Evolutionary conservation across 139 green algal genomes (phyloP).

Genomic region (Parachlorella kessleri): DNA sequence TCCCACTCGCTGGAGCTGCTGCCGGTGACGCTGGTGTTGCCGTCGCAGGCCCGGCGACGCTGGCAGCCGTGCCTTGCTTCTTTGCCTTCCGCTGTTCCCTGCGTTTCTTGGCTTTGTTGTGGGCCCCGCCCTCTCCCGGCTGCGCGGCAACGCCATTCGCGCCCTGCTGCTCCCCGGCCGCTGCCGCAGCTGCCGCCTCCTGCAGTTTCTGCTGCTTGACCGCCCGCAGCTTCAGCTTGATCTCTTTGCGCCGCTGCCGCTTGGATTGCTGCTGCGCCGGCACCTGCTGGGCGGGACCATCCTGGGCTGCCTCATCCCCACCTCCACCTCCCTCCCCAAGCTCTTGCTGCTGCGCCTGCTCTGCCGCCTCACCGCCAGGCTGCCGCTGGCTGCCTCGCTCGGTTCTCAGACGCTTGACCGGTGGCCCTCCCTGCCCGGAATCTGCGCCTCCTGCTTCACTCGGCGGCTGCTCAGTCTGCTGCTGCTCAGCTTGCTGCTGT

Average conservation of each 20-base stretch:
- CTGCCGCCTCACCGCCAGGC: neutral
- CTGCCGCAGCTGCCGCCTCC: neutral
- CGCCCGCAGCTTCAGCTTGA: constrained; percentile 30
- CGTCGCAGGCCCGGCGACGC: constrained; percentile 7
- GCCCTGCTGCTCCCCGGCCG: neutral
- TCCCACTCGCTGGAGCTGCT: constrained; percentile 3
- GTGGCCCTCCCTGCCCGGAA: neutral
- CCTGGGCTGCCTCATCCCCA: neutral
- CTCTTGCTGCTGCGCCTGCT: constrained; percentile 3
- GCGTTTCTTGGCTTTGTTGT: constrained; percentile 12
- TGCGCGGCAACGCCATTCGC: neutral
- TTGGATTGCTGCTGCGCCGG: constrained; percentile 29
- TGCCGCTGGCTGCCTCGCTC: constrained; percentile 15
- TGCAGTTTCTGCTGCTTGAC: constrained; percentile 17
- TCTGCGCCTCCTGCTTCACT: too few species aligned
- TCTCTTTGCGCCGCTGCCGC: constrained; percentile 30
- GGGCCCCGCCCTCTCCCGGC: neutral
- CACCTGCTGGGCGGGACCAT: too few species aligned
- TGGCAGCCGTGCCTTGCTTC: neutral
- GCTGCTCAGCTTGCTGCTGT: neutral
- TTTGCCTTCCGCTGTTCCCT: constrained; percentile 11
- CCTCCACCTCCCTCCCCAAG: neutral
- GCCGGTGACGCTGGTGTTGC: constrained; percentile 9
- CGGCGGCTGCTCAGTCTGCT: constrained; percentile 4
- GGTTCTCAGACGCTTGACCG: neutral